Conservation (phyloP, 2,329 filamentous ascomycete genomes). For the Huntiella omanensis region DNA sequence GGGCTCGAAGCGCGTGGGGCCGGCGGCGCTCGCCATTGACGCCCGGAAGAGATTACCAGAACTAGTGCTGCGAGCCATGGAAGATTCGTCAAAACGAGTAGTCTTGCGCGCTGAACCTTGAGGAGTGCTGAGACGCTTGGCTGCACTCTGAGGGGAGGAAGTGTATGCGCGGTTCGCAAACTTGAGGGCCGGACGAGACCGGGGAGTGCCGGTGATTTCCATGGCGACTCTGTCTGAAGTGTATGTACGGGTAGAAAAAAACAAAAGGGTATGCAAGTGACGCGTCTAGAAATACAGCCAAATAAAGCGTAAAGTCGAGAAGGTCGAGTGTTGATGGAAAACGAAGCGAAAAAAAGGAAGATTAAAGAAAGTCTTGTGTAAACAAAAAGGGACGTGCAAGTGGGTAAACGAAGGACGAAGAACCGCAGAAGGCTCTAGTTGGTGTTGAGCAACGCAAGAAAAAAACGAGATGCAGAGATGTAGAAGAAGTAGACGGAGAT, state of each 20-base stretch:
- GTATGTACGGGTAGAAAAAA: no score
- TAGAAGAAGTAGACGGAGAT: background rate
- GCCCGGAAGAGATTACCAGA: conserved; percentile 25
- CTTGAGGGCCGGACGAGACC: conserved; percentile 22
- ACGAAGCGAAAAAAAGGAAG: background rate
- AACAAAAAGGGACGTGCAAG: background rate
- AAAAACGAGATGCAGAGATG: conserved; percentile 5
- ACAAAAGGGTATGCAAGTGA: background rate
- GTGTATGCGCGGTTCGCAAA: conserved; percentile 26
- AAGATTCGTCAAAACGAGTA: conserved; percentile 9
- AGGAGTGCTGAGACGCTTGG: conserved; percentile 21
- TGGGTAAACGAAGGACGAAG: no score
- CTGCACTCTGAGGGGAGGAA: conserved; percentile 12
- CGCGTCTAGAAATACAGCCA: background rate
- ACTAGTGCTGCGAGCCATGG: conserved; percentile 20
- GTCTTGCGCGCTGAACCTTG: conserved; percentile 20
- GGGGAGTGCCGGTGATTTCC: conserved; percentile 8
- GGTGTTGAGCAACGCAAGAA: background rate
- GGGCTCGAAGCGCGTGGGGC: conserved; percentile 25
- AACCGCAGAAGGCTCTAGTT: no score
- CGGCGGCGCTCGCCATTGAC: conserved; percentile 20
- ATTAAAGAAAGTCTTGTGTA: background rate
- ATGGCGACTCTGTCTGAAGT: background rate
- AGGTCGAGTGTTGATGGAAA: background rate
- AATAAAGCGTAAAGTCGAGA: background rate